Conservation (phyloP, 2,329 filamentous ascomycete species). For the Colletotrichum shisoi region DNA sequence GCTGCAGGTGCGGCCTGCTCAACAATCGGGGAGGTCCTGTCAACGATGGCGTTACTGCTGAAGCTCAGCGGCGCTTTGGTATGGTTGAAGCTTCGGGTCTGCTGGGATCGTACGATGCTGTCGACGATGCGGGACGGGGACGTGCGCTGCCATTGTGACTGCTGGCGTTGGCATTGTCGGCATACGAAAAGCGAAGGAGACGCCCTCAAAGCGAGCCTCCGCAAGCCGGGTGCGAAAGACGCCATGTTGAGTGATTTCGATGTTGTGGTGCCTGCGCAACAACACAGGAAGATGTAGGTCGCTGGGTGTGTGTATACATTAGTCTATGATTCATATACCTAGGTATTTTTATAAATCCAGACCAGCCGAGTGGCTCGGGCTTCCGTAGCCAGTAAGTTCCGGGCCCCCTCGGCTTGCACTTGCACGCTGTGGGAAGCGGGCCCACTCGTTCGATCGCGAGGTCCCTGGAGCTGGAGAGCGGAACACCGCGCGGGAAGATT, state of each 20-base stretch:
- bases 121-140: conserved; percentile 52
- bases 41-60: conserved; percentile 38
- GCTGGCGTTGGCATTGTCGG: conserved; percentile 57
- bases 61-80: conserved; percentile 46
- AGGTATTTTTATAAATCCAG: conserved; percentile 19
- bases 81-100: conserved; percentile 49
- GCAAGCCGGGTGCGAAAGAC: conserved; percentile 53
- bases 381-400: conserved; percentile 17
- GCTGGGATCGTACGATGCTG: conserved; percentile 48
- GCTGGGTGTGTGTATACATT: not conserved
- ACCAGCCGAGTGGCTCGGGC: conserved; percentile 30
- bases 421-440: conserved; percentile 18
- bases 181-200: conserved; percentile 55
- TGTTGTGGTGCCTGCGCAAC: not conserved
- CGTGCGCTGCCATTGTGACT: conserved; percentile 42
- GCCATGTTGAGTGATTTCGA: conserved; percentile 49
- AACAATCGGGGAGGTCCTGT: conserved; percentile 24
- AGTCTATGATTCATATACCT: conserved; percentile 9
- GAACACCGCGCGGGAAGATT: not conserved
- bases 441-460: conserved; percentile 26
- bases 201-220: conserved; percentile 52
- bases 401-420: conserved; percentile 24
- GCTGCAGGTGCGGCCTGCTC: conserved; percentile 30
- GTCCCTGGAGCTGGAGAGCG: conserved; percentile 22
- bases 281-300: not conserved